A percentile compares a stretch with the other conserved stretches of the same genome.
Conservation (phyloP, 176 grass and related monocot genomes). For the Poa annua region DNA sequence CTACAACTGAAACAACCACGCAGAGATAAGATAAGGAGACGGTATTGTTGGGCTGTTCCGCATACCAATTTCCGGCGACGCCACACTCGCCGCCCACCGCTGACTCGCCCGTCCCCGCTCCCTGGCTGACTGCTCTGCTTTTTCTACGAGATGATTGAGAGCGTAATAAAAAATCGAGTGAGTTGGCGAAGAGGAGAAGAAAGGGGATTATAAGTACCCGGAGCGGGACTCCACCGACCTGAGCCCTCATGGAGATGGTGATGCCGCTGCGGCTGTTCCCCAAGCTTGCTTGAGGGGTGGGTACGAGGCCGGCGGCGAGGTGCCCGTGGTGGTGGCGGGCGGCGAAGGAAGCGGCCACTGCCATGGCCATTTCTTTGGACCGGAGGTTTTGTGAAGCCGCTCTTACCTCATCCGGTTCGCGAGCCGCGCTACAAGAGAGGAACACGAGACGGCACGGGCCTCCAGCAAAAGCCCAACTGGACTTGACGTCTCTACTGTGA, state of each 20-base stretch:
- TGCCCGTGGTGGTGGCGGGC: slow-evolving; percentile 22
- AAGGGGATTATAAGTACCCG: neutral
- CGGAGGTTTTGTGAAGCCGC: neutral
- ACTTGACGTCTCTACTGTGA: neutral
- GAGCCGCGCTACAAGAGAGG: neutral
- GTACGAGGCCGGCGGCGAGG: slow-evolving; percentile 26
- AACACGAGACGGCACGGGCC: neutral
- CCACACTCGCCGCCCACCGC: slow-evolving; percentile 60
- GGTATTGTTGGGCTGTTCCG: neutral
- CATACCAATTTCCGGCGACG: slow-evolving; percentile 67
- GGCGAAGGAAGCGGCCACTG: slow-evolving; percentile 44
- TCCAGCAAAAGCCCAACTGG: neutral
- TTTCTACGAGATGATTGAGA: slow-evolving; percentile 39
- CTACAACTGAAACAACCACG: slow-evolving; percentile 2
- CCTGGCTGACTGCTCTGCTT: slow-evolving; percentile 43
- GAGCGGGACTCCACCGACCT: slow-evolving; percentile 32
- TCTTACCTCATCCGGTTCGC: slow-evolving; percentile 36
- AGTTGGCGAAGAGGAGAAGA: slow-evolving; percentile 8
- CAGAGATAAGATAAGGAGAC: neutral
- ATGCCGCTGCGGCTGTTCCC: neutral
- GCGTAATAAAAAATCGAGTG: neutral
- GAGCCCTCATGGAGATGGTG: slow-evolving; percentile 51
- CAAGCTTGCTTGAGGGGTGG: neutral
- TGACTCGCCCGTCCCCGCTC: slow-evolving; percentile 30
- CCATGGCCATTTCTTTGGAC: slow-evolving; percentile 33